Evolutionary conservation across 2,329 filamentous ascomycete genomes (phyloP), one percentile per base, ranked within the genome.

Genomic region (Alternaria metachromatica): DNA sequence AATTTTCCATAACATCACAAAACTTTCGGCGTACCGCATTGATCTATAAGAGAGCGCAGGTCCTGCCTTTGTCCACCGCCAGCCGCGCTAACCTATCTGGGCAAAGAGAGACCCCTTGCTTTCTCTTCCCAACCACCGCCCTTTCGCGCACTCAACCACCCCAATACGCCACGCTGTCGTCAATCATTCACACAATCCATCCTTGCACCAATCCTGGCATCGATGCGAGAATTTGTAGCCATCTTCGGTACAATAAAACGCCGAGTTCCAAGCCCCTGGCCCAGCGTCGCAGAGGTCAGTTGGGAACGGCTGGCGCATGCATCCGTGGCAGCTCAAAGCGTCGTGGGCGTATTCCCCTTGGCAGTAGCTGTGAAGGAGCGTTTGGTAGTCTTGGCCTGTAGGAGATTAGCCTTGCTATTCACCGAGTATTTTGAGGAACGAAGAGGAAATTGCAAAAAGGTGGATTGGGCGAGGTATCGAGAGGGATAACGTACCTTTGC

Each of bases 351-450:
- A 68, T 53, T 70, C 63, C 12, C 65, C 56, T 44, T 65, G 49
- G 46, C 69, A 73, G 49, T 71, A 72, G 13, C 63, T 66, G 13
- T 70, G 66, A 1, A 73, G 68, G 5, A 68, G 56, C 2, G 43
- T 65, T 25, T 73, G 69, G n/a, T 61, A 60, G 13, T 58, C 45
- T 26, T 71, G 63, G n/a, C 53, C 63, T 69, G 9, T 6, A 6
- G 5, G 15, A 8, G 11, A 30, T 67, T 2, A 65, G 62, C 33
- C 33, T 37, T n/a, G 33, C 15, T 0, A n/a, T 9, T 2, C 33
- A 2, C 0, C 2, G 2, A n/a, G 15, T 1, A 0, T 37, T 3
- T n/a, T 10, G 8, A 37, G 15, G 33, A 9, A 37, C 33, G 13
- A 15, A 46, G 15, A 25, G 7, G 25, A 41, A 23, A 6, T 25